phyloP scores from a whole-genome alignment of 306 rosid species.

The Sesbania bispinosa region DNA sequence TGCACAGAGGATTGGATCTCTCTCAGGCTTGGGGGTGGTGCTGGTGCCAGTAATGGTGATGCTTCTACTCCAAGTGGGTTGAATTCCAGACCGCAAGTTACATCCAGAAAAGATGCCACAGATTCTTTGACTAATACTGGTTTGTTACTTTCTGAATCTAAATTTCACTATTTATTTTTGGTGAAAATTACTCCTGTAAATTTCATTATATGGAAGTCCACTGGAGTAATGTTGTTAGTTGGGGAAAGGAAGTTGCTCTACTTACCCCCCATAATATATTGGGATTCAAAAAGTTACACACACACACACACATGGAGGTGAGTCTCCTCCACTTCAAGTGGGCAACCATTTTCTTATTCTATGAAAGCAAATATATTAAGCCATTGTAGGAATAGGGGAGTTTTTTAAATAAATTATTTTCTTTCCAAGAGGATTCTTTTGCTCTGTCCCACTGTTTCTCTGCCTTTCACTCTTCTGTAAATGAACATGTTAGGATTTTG shows the following conservation, averaged over 20 bases:
- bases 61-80: conserved; percentile 51
- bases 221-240: not conserved
- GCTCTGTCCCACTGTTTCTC: not conserved
- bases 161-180: not conserved
- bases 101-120: conserved; percentile 50
- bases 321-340: not conserved
- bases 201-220: not conserved
- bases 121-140: conserved; percentile 68
- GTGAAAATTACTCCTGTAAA: not conserved
- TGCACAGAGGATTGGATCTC: conserved; percentile 88
- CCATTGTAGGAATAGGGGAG: not conserved
- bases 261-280: not conserved
- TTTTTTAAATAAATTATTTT: not conserved
- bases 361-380: not conserved
- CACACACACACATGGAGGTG: conserved; percentile 1
- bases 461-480: not conserved
- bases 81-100: conserved; percentile 49
- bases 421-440: not conserved
- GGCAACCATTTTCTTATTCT: not conserved
- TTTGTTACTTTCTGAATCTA: conserved; percentile 44
- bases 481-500: not conserved
- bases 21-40: conserved; percentile 84
- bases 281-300: not conserved
- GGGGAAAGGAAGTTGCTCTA: not conserved
- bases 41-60: conserved; percentile 54